Conservation (phyloP, 2,329 filamentous ascomycete genomes). For the Pseudophaeomoniella oleicola region DNA sequence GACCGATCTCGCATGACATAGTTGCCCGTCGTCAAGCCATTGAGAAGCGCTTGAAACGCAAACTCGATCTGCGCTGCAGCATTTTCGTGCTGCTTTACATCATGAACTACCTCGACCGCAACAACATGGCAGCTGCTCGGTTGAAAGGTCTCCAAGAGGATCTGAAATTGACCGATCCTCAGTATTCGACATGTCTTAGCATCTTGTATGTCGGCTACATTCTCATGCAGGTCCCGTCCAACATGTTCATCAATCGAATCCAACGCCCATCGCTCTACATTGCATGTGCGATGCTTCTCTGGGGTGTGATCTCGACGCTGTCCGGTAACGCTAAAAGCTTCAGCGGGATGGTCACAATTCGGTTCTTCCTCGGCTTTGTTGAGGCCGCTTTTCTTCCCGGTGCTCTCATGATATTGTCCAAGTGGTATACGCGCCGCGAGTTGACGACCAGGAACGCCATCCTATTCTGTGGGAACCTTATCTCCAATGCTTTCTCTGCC, state of each 20-base stretch:
- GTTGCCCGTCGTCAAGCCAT: constrained; percentile 14
- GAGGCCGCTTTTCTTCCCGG: constrained; percentile 43
- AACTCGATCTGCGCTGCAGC: constrained; percentile 51
- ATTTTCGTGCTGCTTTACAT: constrained; percentile 62
- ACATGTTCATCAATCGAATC: constrained; percentile 17
- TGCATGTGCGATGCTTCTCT: constrained; percentile 19
- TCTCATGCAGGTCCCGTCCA: constrained; percentile 25
- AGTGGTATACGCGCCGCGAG: constrained; percentile 52
- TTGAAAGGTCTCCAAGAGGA: constrained; percentile 37
- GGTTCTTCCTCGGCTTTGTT: constrained; percentile 27
- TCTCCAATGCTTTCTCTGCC: constrained; percentile 46
- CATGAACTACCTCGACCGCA: constrained; percentile 54
- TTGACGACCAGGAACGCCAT: constrained; percentile 38
- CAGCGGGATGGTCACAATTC: constrained; percentile 22
- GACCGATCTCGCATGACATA: no score
- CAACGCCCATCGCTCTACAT: constrained; percentile 29
- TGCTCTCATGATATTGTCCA: constrained; percentile 47
- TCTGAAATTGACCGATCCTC: constrained; percentile 13
- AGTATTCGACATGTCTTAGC: constrained; percentile 24
- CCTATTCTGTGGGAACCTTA: constrained; percentile 44
- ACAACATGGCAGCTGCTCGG: constrained; percentile 42
- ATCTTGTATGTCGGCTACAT: constrained; percentile 47
- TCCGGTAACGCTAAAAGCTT: constrained; percentile 24
- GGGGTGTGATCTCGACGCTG: constrained; percentile 19
- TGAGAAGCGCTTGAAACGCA: constrained; percentile 49